These are phyloP conservation scores for Dissoconium aciculare DNA, from an alignment of 2,329 filamentous ascomycete species.

Conservation along the genomic window DNA sequence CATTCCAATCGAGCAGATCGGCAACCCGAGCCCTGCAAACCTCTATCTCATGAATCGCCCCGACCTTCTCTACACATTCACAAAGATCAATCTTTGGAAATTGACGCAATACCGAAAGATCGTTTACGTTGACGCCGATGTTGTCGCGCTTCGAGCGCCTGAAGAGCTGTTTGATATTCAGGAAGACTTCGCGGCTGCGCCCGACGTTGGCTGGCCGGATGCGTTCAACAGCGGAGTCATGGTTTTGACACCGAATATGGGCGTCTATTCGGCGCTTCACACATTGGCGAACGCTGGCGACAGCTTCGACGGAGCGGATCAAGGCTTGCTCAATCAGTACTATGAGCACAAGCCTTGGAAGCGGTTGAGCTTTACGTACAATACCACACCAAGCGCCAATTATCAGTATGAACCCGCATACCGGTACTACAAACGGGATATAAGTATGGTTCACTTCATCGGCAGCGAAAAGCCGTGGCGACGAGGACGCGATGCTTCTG, in stretches of 20 bases:
- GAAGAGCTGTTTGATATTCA: slow-evolving; percentile 74
- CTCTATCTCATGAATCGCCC: slow-evolving; percentile 81
- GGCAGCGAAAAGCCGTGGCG: slow-evolving; percentile 80
- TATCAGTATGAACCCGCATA: slow-evolving; percentile 97
- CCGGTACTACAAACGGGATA: slow-evolving; percentile 76
- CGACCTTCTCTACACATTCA: slow-evolving; percentile 85
- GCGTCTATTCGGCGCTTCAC: slow-evolving; percentile 71
- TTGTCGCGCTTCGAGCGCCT: slow-evolving; percentile 77
- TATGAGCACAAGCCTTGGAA: slow-evolving; percentile 66
- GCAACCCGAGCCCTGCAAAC: slow-evolving; percentile 63
- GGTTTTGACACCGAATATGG: slow-evolving; percentile 73
- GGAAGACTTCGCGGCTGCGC: slow-evolving; percentile 54
- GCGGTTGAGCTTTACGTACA: slow-evolving; percentile 86
- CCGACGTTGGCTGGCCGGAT: slow-evolving; percentile 96
- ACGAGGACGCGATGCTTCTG: slow-evolving; percentile 26
- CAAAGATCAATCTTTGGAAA: slow-evolving; percentile 90
- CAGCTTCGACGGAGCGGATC: slow-evolving; percentile 94
- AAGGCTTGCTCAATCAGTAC: slow-evolving; percentile 89
- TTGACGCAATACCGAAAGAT: slow-evolving; percentile 81
- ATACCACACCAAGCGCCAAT: slow-evolving; percentile 88
- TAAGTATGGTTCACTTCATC: slow-evolving; percentile 90
- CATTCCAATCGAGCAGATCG: slow-evolving; percentile 67
- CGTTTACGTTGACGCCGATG: slow-evolving; percentile 87
- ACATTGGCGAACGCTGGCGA: slow-evolving; percentile 74
- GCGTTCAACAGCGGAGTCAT: slow-evolving; percentile 97